A percentile compares a stretch with the other conserved stretches of the same genome.
phyloP scores from a whole-genome alignment of 1,284 basidiomycete species.

The Cryptococcus wingfieldii region DNA sequence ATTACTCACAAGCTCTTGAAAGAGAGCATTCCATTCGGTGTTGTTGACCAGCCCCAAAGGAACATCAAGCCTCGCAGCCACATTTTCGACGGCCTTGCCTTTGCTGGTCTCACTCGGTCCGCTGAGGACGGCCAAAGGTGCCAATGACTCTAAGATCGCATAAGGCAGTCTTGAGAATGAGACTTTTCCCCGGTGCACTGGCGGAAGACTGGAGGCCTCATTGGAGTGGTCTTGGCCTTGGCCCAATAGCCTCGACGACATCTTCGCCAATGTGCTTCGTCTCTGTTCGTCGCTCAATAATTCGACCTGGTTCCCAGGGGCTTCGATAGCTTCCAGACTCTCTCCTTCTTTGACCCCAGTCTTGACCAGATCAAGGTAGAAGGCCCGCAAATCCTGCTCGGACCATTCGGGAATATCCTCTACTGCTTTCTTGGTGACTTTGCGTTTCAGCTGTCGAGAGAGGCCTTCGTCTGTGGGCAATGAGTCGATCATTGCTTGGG shows the following conservation, averaged over 20 bases:
- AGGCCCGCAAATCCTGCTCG: slow-evolving; percentile 29
- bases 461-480: slow-evolving; percentile 21
- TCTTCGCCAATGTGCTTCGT: slow-evolving; percentile 1
- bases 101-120: slow-evolving; percentile 17
- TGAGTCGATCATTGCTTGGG: slow-evolving; percentile 6
- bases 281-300: slow-evolving; percentile 4
- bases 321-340: neutral
- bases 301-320: neutral
- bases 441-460: slow-evolving; percentile 16
- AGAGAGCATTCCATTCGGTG: slow-evolving; percentile 35
- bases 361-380: slow-evolving; percentile 32
- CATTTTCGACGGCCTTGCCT: neutral
- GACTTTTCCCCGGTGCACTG: neutral
- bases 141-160: slow-evolving; percentile 1
- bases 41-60: slow-evolving; percentile 33
- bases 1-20: slow-evolving; percentile 34
- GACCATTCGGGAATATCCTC: slow-evolving; percentile 18
- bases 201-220: neutral
- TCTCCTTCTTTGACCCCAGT: slow-evolving; percentile 14
- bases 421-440: slow-evolving; percentile 17
- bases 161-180: neutral
- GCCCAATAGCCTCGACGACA: slow-evolving; percentile 5
- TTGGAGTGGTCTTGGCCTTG: neutral
- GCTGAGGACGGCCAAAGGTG: neutral
- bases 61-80: slow-evolving; percentile 9